phyloP scores from a whole-genome alignment of 202 grass and related monocot species.

The Schoenoplectus triqueter region DNA sequence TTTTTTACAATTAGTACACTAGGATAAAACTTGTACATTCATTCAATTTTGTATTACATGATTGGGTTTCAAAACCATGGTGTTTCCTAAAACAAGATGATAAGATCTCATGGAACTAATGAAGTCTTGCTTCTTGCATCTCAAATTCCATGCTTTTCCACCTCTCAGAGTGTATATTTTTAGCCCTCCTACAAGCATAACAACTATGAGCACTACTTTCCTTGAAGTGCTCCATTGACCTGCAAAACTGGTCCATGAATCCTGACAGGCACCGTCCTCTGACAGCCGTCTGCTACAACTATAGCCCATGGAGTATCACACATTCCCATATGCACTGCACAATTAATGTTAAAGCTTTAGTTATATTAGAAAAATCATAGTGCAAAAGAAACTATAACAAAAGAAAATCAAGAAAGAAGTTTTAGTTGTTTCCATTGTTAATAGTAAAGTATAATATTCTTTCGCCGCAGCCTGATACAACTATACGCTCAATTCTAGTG shows the following conservation, averaged over 20 bases:
- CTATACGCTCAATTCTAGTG: too few species aligned
- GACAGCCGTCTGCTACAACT: constrained; percentile 52
- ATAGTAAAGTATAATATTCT: not conserved
- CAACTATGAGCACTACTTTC: constrained; percentile 60
- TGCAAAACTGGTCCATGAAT: constrained; percentile 48
- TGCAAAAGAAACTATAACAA: not conserved
- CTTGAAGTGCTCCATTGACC: constrained; percentile 63
- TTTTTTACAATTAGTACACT: not conserved
- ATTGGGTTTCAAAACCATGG: not conserved
- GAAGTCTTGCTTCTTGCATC: constrained; percentile 41
- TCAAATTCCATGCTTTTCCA: constrained; percentile 67
- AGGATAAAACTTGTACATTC: not conserved
- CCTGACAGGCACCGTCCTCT: constrained; percentile 42
- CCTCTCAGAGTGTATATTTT: constrained; percentile 65
- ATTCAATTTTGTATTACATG: not conserved
- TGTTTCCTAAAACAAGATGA: not conserved
- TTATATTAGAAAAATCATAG: not conserved
- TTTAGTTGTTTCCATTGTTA: not conserved
- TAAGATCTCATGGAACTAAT: not conserved
- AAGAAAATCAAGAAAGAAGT: not conserved
- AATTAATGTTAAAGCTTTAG: not conserved
- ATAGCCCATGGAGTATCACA: constrained; percentile 69
- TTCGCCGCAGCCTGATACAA: not conserved
- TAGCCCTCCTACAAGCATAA: constrained; percentile 75
- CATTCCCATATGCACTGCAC: constrained; percentile 74